Conservation (phyloP, 1,284 basidiomycete species). For the Hemileia vastatrix region DNA sequence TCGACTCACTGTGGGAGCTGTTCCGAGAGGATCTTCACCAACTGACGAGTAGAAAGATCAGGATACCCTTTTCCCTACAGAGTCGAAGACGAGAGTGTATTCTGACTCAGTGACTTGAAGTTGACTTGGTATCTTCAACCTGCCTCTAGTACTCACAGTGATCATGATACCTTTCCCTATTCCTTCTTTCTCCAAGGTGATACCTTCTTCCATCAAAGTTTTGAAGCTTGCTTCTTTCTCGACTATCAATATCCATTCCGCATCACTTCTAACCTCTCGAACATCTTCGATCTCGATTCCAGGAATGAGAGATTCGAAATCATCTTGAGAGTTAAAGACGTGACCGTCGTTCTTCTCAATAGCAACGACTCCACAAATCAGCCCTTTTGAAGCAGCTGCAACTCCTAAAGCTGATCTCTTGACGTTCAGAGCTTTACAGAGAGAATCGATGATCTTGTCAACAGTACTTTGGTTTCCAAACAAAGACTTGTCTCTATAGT, state of each 20-base stretch:
- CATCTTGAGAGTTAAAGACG: background rate
- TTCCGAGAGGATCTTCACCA: conserved; percentile 18
- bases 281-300: conserved; percentile 6
- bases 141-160: no score
- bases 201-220: conserved; percentile 15
- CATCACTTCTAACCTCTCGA: conserved; percentile 2
- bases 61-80: conserved; percentile 34
- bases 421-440: conserved; percentile 16
- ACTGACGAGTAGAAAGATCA: conserved; percentile 27
- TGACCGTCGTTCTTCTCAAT: background rate
- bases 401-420: conserved; percentile 27
- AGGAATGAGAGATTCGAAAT: conserved; percentile 23
- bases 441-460: conserved; percentile 26
- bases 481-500: conserved; percentile 29
- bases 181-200: no score
- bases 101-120: background rate
- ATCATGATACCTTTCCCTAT: no score
- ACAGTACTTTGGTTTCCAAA: conserved; percentile 30
- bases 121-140: no score
- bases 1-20: background rate
- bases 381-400: conserved; percentile 29
- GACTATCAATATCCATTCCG: conserved; percentile 30
- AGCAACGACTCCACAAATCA: conserved; percentile 25
- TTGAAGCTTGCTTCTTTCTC: conserved; percentile 37
- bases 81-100: background rate